These are phyloP conservation scores for Crithidia bombi DNA, from an alignment of 208 protist species.

Conservation along the genomic window DNA sequence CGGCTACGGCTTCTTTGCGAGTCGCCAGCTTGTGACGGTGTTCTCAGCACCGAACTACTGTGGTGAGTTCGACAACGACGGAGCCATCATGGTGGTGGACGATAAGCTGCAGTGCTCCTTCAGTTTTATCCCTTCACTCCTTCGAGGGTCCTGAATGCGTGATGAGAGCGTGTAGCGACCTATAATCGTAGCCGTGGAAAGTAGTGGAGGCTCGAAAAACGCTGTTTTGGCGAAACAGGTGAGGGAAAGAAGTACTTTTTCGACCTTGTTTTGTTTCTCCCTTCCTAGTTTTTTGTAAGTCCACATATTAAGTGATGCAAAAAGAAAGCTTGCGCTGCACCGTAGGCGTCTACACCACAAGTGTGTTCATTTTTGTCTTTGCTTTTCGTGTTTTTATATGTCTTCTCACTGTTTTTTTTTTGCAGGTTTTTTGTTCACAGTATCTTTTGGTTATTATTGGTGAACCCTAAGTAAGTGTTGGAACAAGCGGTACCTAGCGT, in stretches of 20 bases:
- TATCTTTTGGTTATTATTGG: background rate
- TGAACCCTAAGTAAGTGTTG: background rate
- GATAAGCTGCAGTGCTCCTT: slow-evolving; percentile 98
- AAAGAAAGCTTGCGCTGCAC: background rate
- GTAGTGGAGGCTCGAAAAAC: no score
- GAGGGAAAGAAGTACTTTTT: no score
- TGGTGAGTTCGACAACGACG: slow-evolving; percentile 98
- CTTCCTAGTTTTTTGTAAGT: no score
- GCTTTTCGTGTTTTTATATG: background rate
- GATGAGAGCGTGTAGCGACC: no score
- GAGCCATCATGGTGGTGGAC: slow-evolving; percentile 97
- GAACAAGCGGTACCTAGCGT: background rate
- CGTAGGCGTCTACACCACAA: background rate
- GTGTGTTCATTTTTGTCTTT: background rate
- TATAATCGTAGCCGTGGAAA: no score
- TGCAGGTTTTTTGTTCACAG: background rate
- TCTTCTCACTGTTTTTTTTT: background rate
- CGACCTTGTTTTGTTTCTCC: no score
- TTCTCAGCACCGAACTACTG: slow-evolving; percentile 99
- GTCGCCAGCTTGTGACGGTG: slow-evolving; percentile 98
- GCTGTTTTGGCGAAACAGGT: no score
- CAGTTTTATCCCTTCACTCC: slow-evolving; percentile 89
- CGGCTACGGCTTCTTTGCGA: slow-evolving; percentile 99
- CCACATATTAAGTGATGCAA: no score
- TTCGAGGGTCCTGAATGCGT: no score